Percentiles rank a stretch among this genome's conserved stretches.
Evolutionary conservation across 176 grass and related monocot species (phyloP).

Genomic region (Phyllostachys edulis): DNA sequence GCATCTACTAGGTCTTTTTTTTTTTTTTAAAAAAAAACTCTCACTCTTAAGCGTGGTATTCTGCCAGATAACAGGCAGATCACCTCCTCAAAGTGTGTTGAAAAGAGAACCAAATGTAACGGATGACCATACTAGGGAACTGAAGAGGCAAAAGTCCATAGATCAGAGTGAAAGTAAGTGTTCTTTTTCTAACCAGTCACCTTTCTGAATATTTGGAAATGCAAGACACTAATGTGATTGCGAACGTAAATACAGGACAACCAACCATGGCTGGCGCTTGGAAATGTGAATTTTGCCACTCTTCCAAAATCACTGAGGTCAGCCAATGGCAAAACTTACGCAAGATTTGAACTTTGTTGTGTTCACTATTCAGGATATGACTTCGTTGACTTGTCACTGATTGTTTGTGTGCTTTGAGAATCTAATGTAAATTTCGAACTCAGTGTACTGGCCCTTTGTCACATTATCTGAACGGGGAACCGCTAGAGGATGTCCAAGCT

Average conservation of each 20-base stretch:
- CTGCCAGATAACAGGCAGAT: slow-evolving; percentile 50
- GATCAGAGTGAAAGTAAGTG: slow-evolving; percentile 42
- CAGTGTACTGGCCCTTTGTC: slow-evolving; percentile 72
- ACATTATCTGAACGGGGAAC: slow-evolving; percentile 63
- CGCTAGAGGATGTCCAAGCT: slow-evolving; percentile 55
- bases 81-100: slow-evolving; percentile 36
- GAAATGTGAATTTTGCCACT: slow-evolving; percentile 80
- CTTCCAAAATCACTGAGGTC: slow-evolving; percentile 58
- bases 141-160: slow-evolving; percentile 64
- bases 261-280: slow-evolving; percentile 18
- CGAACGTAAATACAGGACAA: slow-evolving; percentile 38
- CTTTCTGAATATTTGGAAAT: slow-evolving; percentile 3
- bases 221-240: neutral
- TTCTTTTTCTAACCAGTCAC: neutral
- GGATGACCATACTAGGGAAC: slow-evolving; percentile 43
- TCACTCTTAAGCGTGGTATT: neutral
- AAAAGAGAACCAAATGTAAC: slow-evolving; percentile 39
- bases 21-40: neutral
- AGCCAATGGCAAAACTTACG: slow-evolving; percentile 2
- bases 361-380: neutral
- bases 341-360: slow-evolving; percentile 11
- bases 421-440: slow-evolving; percentile 27
- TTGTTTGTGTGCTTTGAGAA: neutral
- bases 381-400: neutral
- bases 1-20: neutral